Evolutionary conservation across 179 eudicot genomes (phyloP), one percentile per base, ranked within the genome.

Genomic region (Silene vulgaris): DNA sequence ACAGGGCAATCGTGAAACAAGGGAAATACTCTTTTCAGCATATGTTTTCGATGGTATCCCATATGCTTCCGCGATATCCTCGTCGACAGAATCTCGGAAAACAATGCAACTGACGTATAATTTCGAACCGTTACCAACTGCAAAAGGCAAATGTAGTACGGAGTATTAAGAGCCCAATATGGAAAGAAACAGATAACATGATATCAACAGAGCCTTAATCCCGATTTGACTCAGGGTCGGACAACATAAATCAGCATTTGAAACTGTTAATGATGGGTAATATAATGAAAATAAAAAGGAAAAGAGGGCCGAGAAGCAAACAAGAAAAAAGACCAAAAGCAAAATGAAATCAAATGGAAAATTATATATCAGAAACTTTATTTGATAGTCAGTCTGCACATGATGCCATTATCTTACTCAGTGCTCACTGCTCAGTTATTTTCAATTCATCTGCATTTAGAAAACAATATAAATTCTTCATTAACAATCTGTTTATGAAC

Each of bases 121-220:
- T 82, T 92, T 90, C n/a, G 96, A 85, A 13, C 97, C 97, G 82
- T 92, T 93, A 40, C 97, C 97, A 87, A 88, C 97, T 90, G 90
- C 85, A 87, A 72, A 63, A 72, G 9, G 52, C 28, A 54, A 54
- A 52, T 52, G 14, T 26, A 52, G 23, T 14, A 45, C 16, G 20
- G 19, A 56, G 12, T 56, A 8, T 72, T 29, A 72, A 72, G 65
- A 30, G 63, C 32, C 57, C 57, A 40, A 61, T 60, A 14, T 3
- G 50, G 29, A 12, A 56, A 56, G 60, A 56, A 56, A 56, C 60
- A 56, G n/a, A 56, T 56, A 62, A 35, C 23, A 66, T 0, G 62
- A 63, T 14, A 23, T 9, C n/a, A 20, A 20, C 3, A 6, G 14
- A 45, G 52, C 52, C 52, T 45, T 45, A 45, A 45, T 45, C 52